A percentile compares a stretch with the other conserved stretches of the same genome.
Evolutionary conservation across 495 filamentous ascomycete genomes (phyloP).

Genomic region (Antarctomyces pellizariae): DNA sequence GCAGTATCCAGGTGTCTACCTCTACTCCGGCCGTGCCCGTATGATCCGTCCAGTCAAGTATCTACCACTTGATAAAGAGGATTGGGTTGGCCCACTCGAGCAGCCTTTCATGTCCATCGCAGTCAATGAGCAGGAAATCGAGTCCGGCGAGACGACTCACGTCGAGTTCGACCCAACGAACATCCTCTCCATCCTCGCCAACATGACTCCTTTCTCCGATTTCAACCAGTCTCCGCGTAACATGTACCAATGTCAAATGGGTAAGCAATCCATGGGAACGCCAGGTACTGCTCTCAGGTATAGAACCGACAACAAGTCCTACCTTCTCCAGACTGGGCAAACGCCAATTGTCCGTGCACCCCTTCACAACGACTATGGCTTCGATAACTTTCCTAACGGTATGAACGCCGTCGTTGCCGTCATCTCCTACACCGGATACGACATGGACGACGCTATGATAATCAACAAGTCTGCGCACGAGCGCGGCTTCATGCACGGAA

Average conservation of each 20-base stretch:
- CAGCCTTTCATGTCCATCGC: conserved; percentile 98
- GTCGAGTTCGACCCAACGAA: conserved; percentile 91
- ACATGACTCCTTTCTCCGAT: conserved; percentile 97
- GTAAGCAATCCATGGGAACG: conserved; percentile 97
- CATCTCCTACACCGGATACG: conserved; percentile 95
- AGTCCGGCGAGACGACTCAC: conserved; percentile 71
- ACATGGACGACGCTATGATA: conserved; percentile 99
- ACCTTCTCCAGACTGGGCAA: conserved; percentile 85
- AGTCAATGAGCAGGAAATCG: conserved; percentile 58
- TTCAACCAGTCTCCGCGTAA: conserved; percentile 98
- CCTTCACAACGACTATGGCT: conserved; percentile 81
- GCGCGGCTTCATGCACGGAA: conserved; percentile 88
- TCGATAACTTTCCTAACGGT: conserved; percentile 98
- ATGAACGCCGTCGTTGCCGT: conserved; percentile 91
- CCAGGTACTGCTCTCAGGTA: conserved; percentile 68
- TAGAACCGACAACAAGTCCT: conserved; percentile 91
- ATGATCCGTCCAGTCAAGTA: conserved; percentile 90
- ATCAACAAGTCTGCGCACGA: conserved; percentile 95
- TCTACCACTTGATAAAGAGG: conserved; percentile 57
- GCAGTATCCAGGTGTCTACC: conserved; percentile 88
- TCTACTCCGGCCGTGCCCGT: conserved; percentile 61
- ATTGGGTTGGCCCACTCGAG: conserved; percentile 80
- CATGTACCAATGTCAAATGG: conserved; percentile 99
- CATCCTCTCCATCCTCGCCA: conserved; percentile 91
- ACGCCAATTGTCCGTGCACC: conserved; percentile 84